These are phyloP conservation scores for Diplogelasinospora grovesii DNA, from an alignment of 495 filamentous ascomycete genomes.

Conservation along the genomic window DNA sequence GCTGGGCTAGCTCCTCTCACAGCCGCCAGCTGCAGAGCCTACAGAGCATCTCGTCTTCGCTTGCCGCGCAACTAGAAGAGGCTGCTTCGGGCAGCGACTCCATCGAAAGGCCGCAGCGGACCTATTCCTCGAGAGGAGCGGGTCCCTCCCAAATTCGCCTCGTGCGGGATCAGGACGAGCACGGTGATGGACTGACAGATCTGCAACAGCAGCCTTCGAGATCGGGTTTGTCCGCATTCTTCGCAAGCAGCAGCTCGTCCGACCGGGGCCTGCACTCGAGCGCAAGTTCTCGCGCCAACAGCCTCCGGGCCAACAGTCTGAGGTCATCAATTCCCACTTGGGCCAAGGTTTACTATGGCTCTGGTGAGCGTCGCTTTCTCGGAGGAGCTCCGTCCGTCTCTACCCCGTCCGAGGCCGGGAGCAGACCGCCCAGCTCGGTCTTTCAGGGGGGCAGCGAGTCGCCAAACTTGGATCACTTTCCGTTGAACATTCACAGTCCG, in stretches of 20 bases:
- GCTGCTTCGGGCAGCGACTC: conserved; percentile 32
- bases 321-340: conserved; percentile 56
- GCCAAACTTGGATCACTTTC: conserved; percentile 41
- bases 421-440: conserved; percentile 34
- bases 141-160: conserved; percentile 25
- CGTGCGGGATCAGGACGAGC: conserved; percentile 47
- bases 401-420: conserved; percentile 32
- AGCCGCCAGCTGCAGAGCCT: conserved; percentile 47
- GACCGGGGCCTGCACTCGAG: conserved; percentile 44
- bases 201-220: conserved; percentile 42
- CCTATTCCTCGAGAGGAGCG: conserved; percentile 28
- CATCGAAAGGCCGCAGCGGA: conserved; percentile 31
- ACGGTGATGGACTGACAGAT: conserved; percentile 49
- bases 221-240: conserved; percentile 34
- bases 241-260: conserved; percentile 34
- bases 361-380: conserved; percentile 43
- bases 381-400: conserved; percentile 33
- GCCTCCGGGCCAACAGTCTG: conserved; percentile 50
- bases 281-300: conserved; percentile 43
- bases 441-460: conserved; percentile 27
- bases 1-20: conserved; percentile 33
- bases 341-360: conserved; percentile 55
- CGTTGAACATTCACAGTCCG: conserved; percentile 45
- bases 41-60: conserved; percentile 47
- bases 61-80: conserved; percentile 31